A percentile compares a stretch with the other conserved stretches of the same genome.
phyloP scores from a whole-genome alignment of 768 basidiomycete species.

The Tremella yokohamensis region DNA sequence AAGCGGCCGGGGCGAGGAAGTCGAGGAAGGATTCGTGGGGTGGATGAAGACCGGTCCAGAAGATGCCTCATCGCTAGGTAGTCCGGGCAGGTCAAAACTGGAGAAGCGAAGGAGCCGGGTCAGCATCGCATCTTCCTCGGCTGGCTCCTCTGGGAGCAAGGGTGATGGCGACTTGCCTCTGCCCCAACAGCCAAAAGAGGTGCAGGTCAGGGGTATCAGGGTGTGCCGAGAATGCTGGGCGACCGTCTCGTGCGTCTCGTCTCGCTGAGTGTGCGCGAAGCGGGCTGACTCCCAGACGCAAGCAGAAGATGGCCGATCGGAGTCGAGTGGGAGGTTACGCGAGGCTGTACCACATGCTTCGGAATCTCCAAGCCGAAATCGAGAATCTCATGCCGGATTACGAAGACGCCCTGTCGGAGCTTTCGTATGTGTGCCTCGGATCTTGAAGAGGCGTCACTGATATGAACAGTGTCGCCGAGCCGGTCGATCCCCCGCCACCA shows the following conservation, averaged over 20 bases:
- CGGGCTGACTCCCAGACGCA: slow-evolving; percentile 57
- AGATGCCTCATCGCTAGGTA: slow-evolving; percentile 16
- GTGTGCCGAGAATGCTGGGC: slow-evolving; percentile 81
- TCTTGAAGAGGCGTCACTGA: background rate
- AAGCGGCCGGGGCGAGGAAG: slow-evolving; percentile 75
- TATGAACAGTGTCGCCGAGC: slow-evolving; percentile 50
- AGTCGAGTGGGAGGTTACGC: slow-evolving; percentile 61
- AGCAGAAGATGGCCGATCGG: slow-evolving; percentile 71
- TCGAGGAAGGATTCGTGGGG: slow-evolving; percentile 55
- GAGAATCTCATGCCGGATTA: slow-evolving; percentile 80
- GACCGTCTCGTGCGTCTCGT: slow-evolving; percentile 64
- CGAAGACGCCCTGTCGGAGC: slow-evolving; percentile 72
- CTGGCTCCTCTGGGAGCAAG: background rate
- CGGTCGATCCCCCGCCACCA: slow-evolving; percentile 33
- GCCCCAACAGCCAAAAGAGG: slow-evolving; percentile 57
- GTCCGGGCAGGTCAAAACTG: slow-evolving; percentile 26
- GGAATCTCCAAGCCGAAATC: slow-evolving; percentile 80
- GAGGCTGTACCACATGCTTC: slow-evolving; percentile 70
- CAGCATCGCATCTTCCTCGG: slow-evolving; percentile 10
- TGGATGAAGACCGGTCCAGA: slow-evolving; percentile 45
- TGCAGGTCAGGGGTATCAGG: slow-evolving; percentile 70
- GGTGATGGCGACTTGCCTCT: slow-evolving; percentile 61
- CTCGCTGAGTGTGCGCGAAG: background rate
- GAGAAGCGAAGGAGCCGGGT: slow-evolving; percentile 22
- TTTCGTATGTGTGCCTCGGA: slow-evolving; percentile 57